Evolutionary conservation across 2,329 filamentous ascomycete genomes (phyloP), one percentile per base, ranked within the genome.

Genomic region (Dothiorella sarmentorum): DNA sequence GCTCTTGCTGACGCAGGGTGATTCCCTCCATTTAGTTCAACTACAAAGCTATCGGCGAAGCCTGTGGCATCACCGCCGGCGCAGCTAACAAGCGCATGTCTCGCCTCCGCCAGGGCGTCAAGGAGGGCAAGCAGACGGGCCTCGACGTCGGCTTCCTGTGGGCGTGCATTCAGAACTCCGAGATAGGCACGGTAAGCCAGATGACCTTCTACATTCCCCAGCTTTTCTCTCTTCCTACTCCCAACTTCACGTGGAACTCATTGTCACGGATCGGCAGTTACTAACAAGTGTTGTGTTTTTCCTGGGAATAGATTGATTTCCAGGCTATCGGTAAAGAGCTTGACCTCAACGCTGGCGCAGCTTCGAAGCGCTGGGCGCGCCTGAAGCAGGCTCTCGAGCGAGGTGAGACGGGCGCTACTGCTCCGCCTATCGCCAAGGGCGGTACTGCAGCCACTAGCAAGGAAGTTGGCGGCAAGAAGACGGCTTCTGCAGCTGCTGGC

Each of bases 281-380:
- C 22, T 55, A 26, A 33, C 13, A 15, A 6, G 10, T 18, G 11
- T 7, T 11, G 1, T 24, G 10, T 22, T 22, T 44, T 17, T n/a
- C n/a, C n/a, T n/a, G n/a, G n/a, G n/a, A n/a, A n/a, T n/a, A 73
- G 71, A 66, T 73, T n/a, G 64, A 73, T 59, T 71, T 65, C 64
- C 47, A 60, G 1, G 61, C 67, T 1, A 63, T 74, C 17, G 62
- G 61, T 42, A 45, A 56, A 2, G 66, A 60, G 0, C 63, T 74
- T 2, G 35, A 63, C 5, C 63, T 73, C 18, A 68, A 65, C 3
- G n/a, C 64, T 2, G 70, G 67, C 17, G 69, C 71, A 0, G 69
- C 68, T 2, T 62, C 64, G 0, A 72, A 72, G 65, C 69, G 70
- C 13, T 73, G 67, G 37, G 65, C 64, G 0, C 67, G 71, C 13